These are phyloP conservation scores for Xerocomellus intermedius DNA, from an alignment of 768 basidiomycete species.

Conservation along the genomic window DNA sequence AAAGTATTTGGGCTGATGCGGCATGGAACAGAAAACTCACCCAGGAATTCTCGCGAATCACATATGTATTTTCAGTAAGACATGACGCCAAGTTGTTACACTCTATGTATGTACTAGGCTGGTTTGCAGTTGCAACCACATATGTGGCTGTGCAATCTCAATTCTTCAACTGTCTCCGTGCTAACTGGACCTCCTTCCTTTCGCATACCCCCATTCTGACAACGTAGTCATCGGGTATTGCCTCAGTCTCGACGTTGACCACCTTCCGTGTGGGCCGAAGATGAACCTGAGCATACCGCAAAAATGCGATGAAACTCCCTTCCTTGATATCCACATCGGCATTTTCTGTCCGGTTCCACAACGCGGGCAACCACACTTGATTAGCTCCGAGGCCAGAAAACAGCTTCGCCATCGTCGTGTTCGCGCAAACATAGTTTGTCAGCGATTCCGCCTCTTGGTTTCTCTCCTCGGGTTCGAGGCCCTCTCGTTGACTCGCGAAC, in stretches of 20 bases:
- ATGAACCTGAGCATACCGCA: constrained; percentile 1
- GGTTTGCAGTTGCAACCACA: too few species aligned
- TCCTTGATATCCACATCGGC: constrained; percentile 1
- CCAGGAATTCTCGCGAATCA: too few species aligned
- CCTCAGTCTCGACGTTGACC: constrained; percentile 1
- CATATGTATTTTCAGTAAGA: too few species aligned
- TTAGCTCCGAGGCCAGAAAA: background rate
- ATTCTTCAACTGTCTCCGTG: background rate
- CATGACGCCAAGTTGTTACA: too few species aligned
- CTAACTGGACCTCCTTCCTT: background rate
- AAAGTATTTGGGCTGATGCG: too few species aligned
- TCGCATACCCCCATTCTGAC: background rate
- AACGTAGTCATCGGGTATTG: background rate
- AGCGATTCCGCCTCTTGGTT: constrained; percentile 3
- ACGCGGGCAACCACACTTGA: background rate
- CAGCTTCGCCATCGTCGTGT: background rate
- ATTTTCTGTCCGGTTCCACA: constrained; percentile 2
- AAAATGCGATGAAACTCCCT: background rate
- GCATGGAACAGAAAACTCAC: too few species aligned
- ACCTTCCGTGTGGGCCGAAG: background rate
- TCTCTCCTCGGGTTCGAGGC: background rate
- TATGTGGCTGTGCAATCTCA: too few species aligned
- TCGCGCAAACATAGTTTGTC: background rate
- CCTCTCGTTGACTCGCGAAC: constrained; percentile 5
- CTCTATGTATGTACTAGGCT: too few species aligned